phyloP scores from a whole-genome alignment of 1,139 yeast genomes.

The Diutina sp. region DNA sequence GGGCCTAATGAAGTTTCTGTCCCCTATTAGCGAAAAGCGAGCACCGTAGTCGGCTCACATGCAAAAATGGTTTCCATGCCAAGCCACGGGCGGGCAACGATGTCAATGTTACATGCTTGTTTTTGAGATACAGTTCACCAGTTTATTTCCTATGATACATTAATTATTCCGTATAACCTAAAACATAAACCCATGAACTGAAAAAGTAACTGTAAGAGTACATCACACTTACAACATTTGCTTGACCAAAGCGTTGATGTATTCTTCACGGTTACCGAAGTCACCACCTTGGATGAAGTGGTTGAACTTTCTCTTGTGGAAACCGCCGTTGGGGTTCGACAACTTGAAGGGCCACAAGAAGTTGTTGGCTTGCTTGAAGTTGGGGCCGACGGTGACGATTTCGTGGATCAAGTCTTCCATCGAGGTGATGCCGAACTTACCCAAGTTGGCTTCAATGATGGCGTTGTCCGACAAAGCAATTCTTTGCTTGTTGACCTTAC shows the following conservation, averaged over 20 bases:
- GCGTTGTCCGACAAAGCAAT: slow-evolving; percentile 88
- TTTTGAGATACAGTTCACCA: slow-evolving; percentile 20
- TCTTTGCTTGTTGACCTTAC: slow-evolving; percentile 98
- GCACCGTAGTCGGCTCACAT: too few species aligned
- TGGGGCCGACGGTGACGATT: slow-evolving; percentile 97
- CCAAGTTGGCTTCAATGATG: slow-evolving; percentile 86
- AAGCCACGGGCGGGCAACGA: too few species aligned
- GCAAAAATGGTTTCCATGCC: too few species aligned
- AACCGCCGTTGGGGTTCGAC: slow-evolving; percentile 98
- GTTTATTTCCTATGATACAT: slow-evolving; percentile 43
- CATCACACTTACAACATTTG: slow-evolving; percentile 65
- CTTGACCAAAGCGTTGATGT: slow-evolving; percentile 95
- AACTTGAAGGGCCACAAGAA: slow-evolving; percentile 99
- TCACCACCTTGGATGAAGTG: slow-evolving; percentile 99
- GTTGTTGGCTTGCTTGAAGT: slow-evolving; percentile 99
- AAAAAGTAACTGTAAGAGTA: background rate
- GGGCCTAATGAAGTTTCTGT: too few species aligned
- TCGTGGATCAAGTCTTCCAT: slow-evolving; percentile 98
- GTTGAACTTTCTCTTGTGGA: slow-evolving; percentile 99
- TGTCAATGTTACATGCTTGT: too few species aligned
- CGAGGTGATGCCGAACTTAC: slow-evolving; percentile 93
- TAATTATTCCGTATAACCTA: slow-evolving; percentile 1
- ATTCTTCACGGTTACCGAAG: slow-evolving; percentile 99
- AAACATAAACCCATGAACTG: background rate
- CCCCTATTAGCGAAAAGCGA: too few species aligned